A percentile compares a stretch with the other conserved stretches of the same genome.
These are phyloP conservation scores for Sugiyamaella qingdaonensis DNA, from an alignment of 805 yeast species.

Conservation along the genomic window DNA sequence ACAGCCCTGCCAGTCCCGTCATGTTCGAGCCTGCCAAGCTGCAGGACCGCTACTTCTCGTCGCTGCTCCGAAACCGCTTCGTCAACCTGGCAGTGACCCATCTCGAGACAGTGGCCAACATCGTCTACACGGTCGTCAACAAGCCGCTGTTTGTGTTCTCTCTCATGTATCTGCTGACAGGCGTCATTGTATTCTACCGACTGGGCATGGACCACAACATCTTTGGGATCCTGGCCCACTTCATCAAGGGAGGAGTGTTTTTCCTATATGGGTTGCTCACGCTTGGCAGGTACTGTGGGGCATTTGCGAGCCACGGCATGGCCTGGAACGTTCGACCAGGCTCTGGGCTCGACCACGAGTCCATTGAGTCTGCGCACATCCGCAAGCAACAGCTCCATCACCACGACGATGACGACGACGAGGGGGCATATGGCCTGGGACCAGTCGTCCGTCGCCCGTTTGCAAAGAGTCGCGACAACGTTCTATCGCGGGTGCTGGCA, in stretches of 20 bases:
- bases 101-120: conserved; percentile 31
- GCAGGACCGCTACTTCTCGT: conserved; percentile 17
- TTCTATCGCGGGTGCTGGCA: neutral
- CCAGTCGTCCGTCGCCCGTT: neutral
- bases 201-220: conserved; percentile 65
- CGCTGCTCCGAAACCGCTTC: conserved; percentile 16
- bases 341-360: conserved; percentile 7
- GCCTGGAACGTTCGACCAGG: conserved; percentile 68
- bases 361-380: conserved; percentile 1
- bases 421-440: neutral
- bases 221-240: conserved; percentile 86
- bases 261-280: conserved; percentile 69
- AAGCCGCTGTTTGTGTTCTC: conserved; percentile 62
- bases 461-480: neutral
- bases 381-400: neutral
- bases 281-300: conserved; percentile 86
- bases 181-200: conserved; percentile 60
- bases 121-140: conserved; percentile 50
- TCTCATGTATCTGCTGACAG: conserved; percentile 52
- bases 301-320: conserved; percentile 70
- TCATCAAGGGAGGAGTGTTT: conserved; percentile 93
- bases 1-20: neutral
- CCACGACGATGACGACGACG: no score
- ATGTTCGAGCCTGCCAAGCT: conserved; percentile 11
- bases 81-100: conserved; percentile 24